Evolutionary conservation across 2,329 filamentous ascomycete genomes (phyloP), one percentile per base, ranked within the genome.

Genomic region (Ceratocystis papillata): DNA sequence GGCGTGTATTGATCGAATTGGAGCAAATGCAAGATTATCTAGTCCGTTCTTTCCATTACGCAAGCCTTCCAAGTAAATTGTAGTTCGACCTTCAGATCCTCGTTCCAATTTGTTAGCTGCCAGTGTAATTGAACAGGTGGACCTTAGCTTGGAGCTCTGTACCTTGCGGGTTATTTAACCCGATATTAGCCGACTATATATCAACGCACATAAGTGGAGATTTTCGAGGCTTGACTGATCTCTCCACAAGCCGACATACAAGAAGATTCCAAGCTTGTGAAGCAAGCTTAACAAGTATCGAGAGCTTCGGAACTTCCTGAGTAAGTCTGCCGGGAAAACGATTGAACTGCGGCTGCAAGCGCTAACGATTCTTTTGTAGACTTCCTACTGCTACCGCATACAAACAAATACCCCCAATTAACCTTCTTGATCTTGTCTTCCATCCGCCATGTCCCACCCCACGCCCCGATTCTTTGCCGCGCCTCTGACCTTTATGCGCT

Each of bases 401-500:
- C 28, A 17, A 33, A 15, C 28, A 57, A 57, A 8, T 10, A 59
- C 55, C 55, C 3, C 55, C 25, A 25, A 22, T 25, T 6, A n/a
- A 8, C 3, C 33, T 22, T 15, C 41, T 44, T 50, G 33, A 5
- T 53, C 28, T 5, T 22, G 22, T 20, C 46, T 6, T 20, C 30
- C 12, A 22, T 45, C 30, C n/a, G n/a, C 33, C 30, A 91, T 91
- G 87, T 81, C 83, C 69, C 73, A 77, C 72, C 72, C 81, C 68
- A 41, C 80, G 82, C 87, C 90, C 72, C 81, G 81, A 73, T 96
- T 99, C 87, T 96, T 88, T 85, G 82, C 85, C 70, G 82, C 83
- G 68, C 94, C 94, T 70, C 73, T 95, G 75, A 86, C 86, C 72
- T 97, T 96, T 85, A 78, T 89, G 73, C 87, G 87, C 77, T 97